phyloP scores from a whole-genome alignment of 352 stramenopile genomes.

The Phytophthora aleatoria region DNA sequence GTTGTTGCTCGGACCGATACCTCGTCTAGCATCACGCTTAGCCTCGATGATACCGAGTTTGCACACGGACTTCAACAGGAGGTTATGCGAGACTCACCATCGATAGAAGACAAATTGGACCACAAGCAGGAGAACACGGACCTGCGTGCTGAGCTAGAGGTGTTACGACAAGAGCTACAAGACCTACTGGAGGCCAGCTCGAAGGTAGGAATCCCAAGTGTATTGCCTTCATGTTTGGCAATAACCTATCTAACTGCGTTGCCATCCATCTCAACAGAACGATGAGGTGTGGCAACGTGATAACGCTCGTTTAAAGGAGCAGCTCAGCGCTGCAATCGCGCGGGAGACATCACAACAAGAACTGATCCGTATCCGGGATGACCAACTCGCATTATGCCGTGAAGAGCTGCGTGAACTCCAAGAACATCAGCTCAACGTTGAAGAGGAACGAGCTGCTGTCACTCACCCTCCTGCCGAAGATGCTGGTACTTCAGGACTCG shows the following conservation, averaged over 20 bases:
- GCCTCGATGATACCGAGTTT: slow-evolving; percentile 7
- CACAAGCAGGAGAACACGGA: slow-evolving; percentile 12
- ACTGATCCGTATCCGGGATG: slow-evolving; percentile 11
- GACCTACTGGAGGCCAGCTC: slow-evolving; percentile 22
- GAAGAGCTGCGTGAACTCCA: slow-evolving; percentile 25
- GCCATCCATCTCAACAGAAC: slow-evolving; percentile 9
- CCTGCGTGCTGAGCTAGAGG: slow-evolving; percentile 12
- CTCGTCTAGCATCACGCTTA: neutral
- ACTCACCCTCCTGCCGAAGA: slow-evolving; percentile 9
- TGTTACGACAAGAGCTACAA: slow-evolving; percentile 18
- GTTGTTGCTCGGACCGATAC: neutral
- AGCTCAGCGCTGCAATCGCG: slow-evolving; percentile 8
- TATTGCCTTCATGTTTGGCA: neutral
- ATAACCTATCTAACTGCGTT: neutral
- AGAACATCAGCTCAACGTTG: slow-evolving; percentile 18
- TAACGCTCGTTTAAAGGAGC: slow-evolving; percentile 27
- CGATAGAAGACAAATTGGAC: slow-evolving; percentile 10
- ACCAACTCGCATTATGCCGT: slow-evolving; percentile 20
- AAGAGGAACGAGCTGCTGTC: slow-evolving; percentile 6
- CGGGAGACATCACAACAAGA: slow-evolving; percentile 21
- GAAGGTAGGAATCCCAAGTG: slow-evolving; percentile 8
- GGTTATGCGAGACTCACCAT: neutral
- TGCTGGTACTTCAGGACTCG: slow-evolving; percentile 18
- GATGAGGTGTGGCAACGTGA: slow-evolving; percentile 31
- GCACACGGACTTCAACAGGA: neutral